Evolutionary conservation across 805 yeast genomes (phyloP).

Genomic region (Helenozyma baotianmanensis): DNA sequence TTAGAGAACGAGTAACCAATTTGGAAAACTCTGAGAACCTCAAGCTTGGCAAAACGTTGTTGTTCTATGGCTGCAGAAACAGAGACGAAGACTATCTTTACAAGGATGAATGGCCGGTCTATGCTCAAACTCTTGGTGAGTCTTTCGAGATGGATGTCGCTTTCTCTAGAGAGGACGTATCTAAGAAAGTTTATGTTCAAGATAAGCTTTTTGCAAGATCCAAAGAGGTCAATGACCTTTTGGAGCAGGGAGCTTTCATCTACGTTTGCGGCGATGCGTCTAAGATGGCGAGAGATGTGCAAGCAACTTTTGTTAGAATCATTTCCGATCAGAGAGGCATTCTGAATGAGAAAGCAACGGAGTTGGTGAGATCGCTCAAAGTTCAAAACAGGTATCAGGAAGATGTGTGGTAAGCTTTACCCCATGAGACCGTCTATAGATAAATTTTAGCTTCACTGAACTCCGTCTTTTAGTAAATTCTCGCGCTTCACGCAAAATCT

Average conservation of each 20-base stretch:
- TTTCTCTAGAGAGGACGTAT: constrained; percentile 68
- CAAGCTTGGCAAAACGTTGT: constrained; percentile 61
- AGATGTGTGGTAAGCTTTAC: constrained; percentile 82
- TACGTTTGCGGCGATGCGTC: constrained; percentile 98
- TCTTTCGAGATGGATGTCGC: constrained; percentile 75
- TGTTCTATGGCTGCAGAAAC: constrained; percentile 86
- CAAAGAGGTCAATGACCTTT: constrained; percentile 49
- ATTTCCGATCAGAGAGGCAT: constrained; percentile 60
- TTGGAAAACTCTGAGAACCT: constrained; percentile 24
- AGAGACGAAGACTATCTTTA: constrained; percentile 79
- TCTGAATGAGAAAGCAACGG: constrained; percentile 64
- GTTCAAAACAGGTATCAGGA: constrained; percentile 90
- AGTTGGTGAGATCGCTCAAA: constrained; percentile 71
- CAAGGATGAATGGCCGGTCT: constrained; percentile 83
- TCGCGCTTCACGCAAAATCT: no score
- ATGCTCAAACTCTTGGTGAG: constrained; percentile 55
- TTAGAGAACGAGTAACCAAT: constrained; percentile 75
- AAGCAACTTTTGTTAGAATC: constrained; percentile 59
- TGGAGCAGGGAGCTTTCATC: constrained; percentile 71
- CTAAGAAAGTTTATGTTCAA: constrained; percentile 75
- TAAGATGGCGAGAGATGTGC: constrained; percentile 93
- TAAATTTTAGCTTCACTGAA: no score
- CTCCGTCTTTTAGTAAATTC: no score
- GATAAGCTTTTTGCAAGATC: constrained; percentile 58
- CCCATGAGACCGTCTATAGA: no score